Conservation (phyloP, 2,329 filamentous ascomycete genomes). For the Exophiala oligosperma region DNA sequence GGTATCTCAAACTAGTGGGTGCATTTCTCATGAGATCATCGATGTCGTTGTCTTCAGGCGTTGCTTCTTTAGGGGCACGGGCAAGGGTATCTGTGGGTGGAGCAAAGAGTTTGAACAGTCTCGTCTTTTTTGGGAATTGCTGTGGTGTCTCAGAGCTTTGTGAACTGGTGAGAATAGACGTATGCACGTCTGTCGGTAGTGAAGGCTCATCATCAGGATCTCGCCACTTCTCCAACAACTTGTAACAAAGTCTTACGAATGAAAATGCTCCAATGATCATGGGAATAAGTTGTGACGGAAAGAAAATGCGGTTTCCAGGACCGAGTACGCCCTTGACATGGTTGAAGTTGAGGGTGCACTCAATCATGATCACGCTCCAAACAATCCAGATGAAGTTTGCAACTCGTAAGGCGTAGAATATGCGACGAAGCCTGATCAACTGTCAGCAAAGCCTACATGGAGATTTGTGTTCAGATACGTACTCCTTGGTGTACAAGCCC, state of each 20-base stretch:
- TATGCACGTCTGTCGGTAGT: background rate
- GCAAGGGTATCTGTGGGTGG: slow-evolving; percentile 5
- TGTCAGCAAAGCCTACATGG: background rate
- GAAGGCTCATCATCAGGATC: slow-evolving; percentile 20
- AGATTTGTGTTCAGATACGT: background rate
- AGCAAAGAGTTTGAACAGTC: slow-evolving; percentile 10
- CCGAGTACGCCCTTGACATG: slow-evolving; percentile 18
- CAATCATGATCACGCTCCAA: slow-evolving; percentile 15
- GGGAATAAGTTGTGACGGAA: slow-evolving; percentile 18
- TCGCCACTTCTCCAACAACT: slow-evolving; percentile 16
- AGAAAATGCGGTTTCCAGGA: slow-evolving; percentile 12
- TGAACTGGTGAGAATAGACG: background rate
- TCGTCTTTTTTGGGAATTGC: slow-evolving; percentile 2
- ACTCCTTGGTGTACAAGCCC: slow-evolving; percentile 14
- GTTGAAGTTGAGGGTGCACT: slow-evolving; percentile 17
- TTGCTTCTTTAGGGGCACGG: slow-evolving; percentile 1
- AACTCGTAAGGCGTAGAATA: slow-evolving; percentile 11
- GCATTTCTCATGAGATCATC: slow-evolving; percentile 5
- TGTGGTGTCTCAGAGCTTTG: background rate
- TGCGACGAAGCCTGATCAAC: slow-evolving; percentile 6
- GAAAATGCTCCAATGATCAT: slow-evolving; percentile 20
- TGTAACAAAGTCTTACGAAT: slow-evolving; percentile 15
- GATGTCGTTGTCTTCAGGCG: slow-evolving; percentile 11
- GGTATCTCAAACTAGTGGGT: slow-evolving; percentile 1
- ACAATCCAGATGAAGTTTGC: slow-evolving; percentile 15